These are phyloP conservation scores for Salix caprea DNA, from an alignment of 345 rosid genomes.

Conservation along the genomic window DNA sequence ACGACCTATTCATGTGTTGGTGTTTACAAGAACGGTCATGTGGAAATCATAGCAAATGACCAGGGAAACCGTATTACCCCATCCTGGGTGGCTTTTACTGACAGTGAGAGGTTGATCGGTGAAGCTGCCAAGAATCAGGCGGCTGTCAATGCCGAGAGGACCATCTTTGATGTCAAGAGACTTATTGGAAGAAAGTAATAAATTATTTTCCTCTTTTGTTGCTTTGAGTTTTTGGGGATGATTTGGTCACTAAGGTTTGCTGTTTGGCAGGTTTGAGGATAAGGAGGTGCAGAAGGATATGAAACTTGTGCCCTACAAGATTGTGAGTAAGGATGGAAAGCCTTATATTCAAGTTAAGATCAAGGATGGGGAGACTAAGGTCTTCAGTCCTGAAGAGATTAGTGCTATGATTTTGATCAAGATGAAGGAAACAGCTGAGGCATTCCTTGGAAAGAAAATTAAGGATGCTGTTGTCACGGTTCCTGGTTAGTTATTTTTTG, in stretches of 20 bases:
- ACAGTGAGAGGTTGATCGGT: constrained; percentile 84
- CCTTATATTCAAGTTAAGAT: constrained; percentile 87
- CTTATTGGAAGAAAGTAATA: constrained; percentile 90
- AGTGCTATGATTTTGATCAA: constrained; percentile 87
- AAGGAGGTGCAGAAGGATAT: constrained; percentile 91
- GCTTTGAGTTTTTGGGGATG: background rate
- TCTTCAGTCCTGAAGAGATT: constrained; percentile 90
- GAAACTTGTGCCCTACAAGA: constrained; percentile 89
- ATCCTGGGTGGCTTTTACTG: constrained; percentile 96
- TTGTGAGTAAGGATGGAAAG: constrained; percentile 87
- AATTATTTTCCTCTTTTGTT: background rate
- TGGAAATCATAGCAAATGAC: constrained; percentile 95
- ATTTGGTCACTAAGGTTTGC: constrained; percentile 6
- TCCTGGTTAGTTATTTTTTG: constrained; percentile 54
- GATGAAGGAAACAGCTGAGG: constrained; percentile 99
- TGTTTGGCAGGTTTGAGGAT: constrained; percentile 64
- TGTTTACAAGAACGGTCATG: constrained; percentile 94
- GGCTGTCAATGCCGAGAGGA: constrained; percentile 79
- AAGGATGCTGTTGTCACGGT: constrained; percentile 98
- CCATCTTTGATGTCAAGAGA: constrained; percentile 88
- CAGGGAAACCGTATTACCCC: constrained; percentile 99
- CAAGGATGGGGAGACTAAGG: constrained; percentile 94
- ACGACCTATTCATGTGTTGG: constrained; percentile 98
- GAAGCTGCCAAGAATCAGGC: constrained; percentile 99
- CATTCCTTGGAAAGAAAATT: constrained; percentile 97